These are phyloP conservation scores for Xerocomellus intermedius DNA, from an alignment of 768 basidiomycete species.

Conservation along the genomic window DNA sequence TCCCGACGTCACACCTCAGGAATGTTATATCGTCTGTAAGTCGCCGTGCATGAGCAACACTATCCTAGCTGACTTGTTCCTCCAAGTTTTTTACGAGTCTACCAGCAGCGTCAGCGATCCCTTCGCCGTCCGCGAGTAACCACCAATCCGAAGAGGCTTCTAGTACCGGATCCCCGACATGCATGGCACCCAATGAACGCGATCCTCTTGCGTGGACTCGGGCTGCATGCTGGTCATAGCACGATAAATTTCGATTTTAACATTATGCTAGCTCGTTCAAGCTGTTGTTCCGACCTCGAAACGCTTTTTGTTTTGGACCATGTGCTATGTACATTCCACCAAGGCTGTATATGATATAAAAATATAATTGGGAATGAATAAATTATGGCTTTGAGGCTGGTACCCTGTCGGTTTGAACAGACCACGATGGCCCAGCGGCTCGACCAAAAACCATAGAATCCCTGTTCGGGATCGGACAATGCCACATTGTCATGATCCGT, in stretches of 20 bases:
- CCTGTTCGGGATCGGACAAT: neutral
- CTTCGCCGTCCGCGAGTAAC: conserved; percentile 24
- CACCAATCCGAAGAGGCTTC: neutral
- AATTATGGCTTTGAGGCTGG: neutral
- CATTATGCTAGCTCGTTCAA: no score
- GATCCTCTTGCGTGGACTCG: neutral
- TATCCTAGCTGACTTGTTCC: conserved; percentile 1
- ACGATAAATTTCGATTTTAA: neutral
- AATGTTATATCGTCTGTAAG: conserved; percentile 38
- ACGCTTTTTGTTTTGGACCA: no score
- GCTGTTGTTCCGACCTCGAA: no score
- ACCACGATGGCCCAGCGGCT: no score
- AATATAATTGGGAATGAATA: neutral
- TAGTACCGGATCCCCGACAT: neutral
- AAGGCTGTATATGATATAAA: no score
- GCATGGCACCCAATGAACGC: no score
- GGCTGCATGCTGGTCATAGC: neutral
- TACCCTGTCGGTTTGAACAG: neutral
- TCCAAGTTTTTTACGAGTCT: conserved; percentile 35
- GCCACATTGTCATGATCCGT: conserved; percentile 16
- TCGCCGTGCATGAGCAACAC: neutral
- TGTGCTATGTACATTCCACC: no score
- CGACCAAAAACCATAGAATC: neutral
- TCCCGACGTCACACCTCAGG: conserved; percentile 30
- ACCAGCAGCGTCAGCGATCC: conserved; percentile 26